Conservation (phyloP, 805 yeast genomes). For the Candida incommunis region DNA sequence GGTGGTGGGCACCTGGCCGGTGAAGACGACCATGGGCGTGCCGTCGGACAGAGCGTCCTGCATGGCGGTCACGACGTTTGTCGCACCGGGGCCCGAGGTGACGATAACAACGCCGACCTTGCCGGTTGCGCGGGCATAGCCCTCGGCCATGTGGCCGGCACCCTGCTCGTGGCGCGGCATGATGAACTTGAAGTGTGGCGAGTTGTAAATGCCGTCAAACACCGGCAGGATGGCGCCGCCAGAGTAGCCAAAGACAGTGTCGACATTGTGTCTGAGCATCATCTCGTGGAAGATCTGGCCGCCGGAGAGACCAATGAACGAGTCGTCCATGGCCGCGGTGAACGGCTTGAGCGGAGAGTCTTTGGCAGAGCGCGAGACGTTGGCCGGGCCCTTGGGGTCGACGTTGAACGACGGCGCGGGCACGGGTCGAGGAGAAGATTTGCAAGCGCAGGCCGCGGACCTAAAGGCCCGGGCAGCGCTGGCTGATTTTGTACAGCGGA, state of each 20-base stretch:
- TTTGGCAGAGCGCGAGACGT: conserved; percentile 1
- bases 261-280: conserved; percentile 94
- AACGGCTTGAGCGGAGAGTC: not conserved
- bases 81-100: conserved; percentile 99
- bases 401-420: conserved; percentile 25
- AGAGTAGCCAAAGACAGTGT: conserved; percentile 93
- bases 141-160: conserved; percentile 99
- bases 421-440: conserved; percentile 15
- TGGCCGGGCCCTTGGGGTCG: conserved; percentile 7
- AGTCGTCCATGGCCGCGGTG: conserved; percentile 32
- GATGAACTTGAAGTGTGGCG: conserved; percentile 76
- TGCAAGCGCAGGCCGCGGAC: not conserved
- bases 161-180: conserved; percentile 98
- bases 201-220: conserved; percentile 90
- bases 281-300: conserved; percentile 98
- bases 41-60: conserved; percentile 97
- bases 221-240: conserved; percentile 99
- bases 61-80: conserved; percentile 96
- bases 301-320: conserved; percentile 92
- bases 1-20: conserved; percentile 93
- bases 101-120: conserved; percentile 96
- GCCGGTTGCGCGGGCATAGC: conserved; percentile 90
- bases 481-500: not conserved
- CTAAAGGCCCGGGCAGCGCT: not conserved
- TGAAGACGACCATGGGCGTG: conserved; percentile 89